These are phyloP conservation scores for Lactifluus pinguis DNA, from an alignment of 768 basidiomycete genomes.

Conservation along the genomic window DNA sequence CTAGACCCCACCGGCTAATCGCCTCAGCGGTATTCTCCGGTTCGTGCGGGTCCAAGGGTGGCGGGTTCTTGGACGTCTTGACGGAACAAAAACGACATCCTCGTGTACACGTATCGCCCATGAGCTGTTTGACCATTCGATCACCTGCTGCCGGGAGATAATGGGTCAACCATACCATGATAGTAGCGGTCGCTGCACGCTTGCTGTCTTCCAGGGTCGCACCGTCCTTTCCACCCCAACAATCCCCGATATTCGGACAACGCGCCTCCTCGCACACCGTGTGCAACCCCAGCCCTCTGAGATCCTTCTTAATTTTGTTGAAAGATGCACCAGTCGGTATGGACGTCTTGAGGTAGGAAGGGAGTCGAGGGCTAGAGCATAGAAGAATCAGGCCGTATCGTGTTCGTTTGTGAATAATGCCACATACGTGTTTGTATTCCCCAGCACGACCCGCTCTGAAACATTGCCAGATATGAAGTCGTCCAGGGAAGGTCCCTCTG, in stretches of 20 bases:
- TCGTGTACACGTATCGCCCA: constrained; percentile 98
- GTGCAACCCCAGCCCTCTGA: constrained; percentile 83
- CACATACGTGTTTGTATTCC: constrained; percentile 58
- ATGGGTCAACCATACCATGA: constrained; percentile 60
- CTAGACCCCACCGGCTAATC: constrained; percentile 94
- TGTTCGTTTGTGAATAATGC: neutral
- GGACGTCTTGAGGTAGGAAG: constrained; percentile 80
- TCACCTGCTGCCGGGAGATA: neutral
- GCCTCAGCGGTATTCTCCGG: constrained; percentile 98
- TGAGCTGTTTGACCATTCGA: constrained; percentile 47
- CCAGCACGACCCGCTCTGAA: constrained; percentile 55
- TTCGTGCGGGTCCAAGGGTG: constrained; percentile 90
- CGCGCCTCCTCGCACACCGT: constrained; percentile 98
- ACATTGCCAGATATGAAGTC: constrained; percentile 67
- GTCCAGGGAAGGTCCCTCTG: constrained; percentile 63
- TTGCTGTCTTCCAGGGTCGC: constrained; percentile 61
- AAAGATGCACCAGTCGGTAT: constrained; percentile 87
- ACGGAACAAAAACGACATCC: constrained; percentile 97
- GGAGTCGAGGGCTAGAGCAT: constrained; percentile 64
- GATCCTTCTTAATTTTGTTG: constrained; percentile 89
- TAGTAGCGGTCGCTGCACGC: constrained; percentile 89
- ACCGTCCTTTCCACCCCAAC: constrained; percentile 85
- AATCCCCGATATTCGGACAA: constrained; percentile 99
- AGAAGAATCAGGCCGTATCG: neutral
- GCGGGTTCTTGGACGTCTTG: constrained; percentile 82